Evolutionary conservation across 257 asterid species (phyloP), one percentile per base, ranked within the genome.

Genomic region (Nicotiana noctiflora): DNA sequence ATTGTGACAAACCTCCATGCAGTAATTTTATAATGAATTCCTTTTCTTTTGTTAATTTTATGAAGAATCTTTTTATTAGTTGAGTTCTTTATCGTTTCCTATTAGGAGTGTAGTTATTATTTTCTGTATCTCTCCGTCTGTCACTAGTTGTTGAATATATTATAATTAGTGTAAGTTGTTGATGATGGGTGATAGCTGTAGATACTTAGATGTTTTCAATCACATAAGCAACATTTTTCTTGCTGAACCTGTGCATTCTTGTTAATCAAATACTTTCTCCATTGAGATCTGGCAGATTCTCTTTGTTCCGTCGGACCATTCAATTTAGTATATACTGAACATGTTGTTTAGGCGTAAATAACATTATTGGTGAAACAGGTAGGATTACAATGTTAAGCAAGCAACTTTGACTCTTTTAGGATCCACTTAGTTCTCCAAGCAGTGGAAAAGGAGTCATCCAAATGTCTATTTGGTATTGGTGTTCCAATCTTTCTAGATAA

Each of bases 241-340:
- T 74, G 40, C 40, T 74, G 60, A 49, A 49, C 78, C 21, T 49
- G 61, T 8, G 61, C 78, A 74, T 46, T 13, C 37, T 70, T 23
- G 25, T 49, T 23, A 70, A 23, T 49, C 61, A 74, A 74, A 13
- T 74, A 49, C 60, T 46, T 59, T 15, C 18, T 23, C 61, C 25
- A 23, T 74, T 74, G 44, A 49, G 23, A 72, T 46, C 78, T 72
- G 37, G 40, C 40, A 72, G 79, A 49, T 74, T 74, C 62, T 49
- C 62, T 74, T 51, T 74, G 62, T 49, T 74, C 79, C 25, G 25
- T 74, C 31, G 21, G 4, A 8, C 17, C 60, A 13, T 65, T 8
- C 46, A 31, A 21, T 65, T 29, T 15, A 65, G 14, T 31, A 49
- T n/a, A n/a, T 72, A 44, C 13, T 44, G 59, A 70, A 70, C 57